Evolutionary conservation across 2,329 filamentous ascomycete species (phyloP).

Genomic region (Mollisia scopiformis): DNA sequence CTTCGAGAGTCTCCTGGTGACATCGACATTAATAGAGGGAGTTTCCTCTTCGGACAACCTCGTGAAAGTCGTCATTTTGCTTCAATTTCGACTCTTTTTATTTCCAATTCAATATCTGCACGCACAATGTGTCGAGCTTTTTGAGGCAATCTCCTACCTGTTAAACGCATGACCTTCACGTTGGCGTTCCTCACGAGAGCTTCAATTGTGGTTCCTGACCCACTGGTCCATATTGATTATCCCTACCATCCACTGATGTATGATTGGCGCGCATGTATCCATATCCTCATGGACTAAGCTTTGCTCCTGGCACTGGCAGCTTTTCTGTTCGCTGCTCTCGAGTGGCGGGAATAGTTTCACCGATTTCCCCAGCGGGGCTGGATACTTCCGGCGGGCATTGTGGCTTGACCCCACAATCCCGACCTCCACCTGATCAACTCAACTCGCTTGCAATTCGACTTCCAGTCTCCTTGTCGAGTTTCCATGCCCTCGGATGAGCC

Average conservation of each 20-base stretch:
- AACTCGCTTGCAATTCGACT: no score
- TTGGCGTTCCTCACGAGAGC: conserved; percentile 1
- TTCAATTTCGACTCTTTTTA: conserved; percentile 56
- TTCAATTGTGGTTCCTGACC: not conserved
- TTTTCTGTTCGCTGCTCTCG: not conserved
- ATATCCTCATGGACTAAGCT: conserved; percentile 1
- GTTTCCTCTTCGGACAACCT: conserved; percentile 62
- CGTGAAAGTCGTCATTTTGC: conserved; percentile 72
- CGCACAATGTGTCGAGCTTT: not conserved
- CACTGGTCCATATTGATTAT: not conserved
- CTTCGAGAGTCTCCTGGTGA: conserved; percentile 66
- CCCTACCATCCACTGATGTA: not conserved
- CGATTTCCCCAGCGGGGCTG: not conserved
- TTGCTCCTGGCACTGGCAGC: not conserved
- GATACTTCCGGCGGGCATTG: no score
- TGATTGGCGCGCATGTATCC: conserved; percentile 29
- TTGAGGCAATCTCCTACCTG: not conserved
- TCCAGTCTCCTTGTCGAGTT: conserved; percentile 3
- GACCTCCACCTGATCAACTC: not conserved
- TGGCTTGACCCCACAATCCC: not conserved
- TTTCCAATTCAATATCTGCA: not conserved
- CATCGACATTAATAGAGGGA: conserved; percentile 68
- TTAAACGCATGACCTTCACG: not conserved
- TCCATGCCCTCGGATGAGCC: not conserved
- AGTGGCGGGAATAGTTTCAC: not conserved